These are phyloP conservation scores for Litsea cubeba DNA, from an alignment of 164 flowering plant species.

Conservation along the genomic window DNA sequence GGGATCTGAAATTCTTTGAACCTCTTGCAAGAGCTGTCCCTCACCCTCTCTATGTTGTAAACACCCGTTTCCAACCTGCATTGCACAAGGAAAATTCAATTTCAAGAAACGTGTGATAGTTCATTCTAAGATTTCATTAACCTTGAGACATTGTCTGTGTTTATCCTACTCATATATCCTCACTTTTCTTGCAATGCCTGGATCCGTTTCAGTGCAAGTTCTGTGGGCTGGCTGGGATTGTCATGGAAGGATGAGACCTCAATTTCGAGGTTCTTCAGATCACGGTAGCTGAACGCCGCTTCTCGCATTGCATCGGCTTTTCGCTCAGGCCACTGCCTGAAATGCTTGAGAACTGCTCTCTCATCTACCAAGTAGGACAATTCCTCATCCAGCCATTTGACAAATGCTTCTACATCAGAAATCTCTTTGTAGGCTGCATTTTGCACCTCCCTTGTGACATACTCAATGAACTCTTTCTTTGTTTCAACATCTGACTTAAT, in stretches of 20 bases:
- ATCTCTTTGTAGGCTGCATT: constrained; percentile 43
- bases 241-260: constrained; percentile 44
- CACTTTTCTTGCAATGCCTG: constrained; percentile 76
- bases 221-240: constrained; percentile 40
- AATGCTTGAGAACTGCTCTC: constrained; percentile 83
- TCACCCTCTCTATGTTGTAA: constrained; percentile 35
- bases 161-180: constrained; percentile 23
- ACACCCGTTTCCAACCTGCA: constrained; percentile 63
- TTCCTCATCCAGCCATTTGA: constrained; percentile 71
- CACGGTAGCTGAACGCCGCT: constrained; percentile 69
- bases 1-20: constrained; percentile 35
- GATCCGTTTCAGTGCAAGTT: constrained; percentile 40
- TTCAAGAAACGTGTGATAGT: background rate
- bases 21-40: constrained; percentile 49
- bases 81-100: background rate
- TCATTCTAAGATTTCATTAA: background rate
- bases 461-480: constrained; percentile 47
- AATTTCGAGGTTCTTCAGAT: constrained; percentile 50
- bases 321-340: constrained; percentile 75
- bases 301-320: constrained; percentile 79
- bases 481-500: constrained; percentile 55
- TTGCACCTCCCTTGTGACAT: constrained; percentile 50
- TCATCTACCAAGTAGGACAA: constrained; percentile 68
- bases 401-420: constrained; percentile 62
- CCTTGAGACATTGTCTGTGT: background rate